Percentiles rank a stretch among this genome's conserved stretches.
phyloP scores from a whole-genome alignment of 345 rosid species.

The Acer saccharum region DNA sequence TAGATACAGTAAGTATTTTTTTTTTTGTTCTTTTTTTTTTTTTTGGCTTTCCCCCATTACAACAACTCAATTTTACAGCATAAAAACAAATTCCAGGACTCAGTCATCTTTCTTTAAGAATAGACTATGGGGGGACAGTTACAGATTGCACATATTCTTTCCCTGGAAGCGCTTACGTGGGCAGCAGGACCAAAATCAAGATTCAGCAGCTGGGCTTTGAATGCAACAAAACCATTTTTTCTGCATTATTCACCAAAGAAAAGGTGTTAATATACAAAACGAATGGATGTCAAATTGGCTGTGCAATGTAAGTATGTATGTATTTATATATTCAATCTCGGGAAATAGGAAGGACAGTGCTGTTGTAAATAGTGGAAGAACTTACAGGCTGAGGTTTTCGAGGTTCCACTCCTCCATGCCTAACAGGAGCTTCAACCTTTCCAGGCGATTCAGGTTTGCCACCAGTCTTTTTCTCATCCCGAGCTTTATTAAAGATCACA shows the following conservation, averaged over 20 bases:
- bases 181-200: slow-evolving; percentile 43
- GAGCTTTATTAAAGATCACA: slow-evolving; percentile 88
- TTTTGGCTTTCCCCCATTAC: slow-evolving; percentile 38
- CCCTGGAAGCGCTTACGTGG: slow-evolving; percentile 31
- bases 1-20: slow-evolving; percentile 41
- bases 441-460: slow-evolving; percentile 71
- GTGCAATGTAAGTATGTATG: not conserved
- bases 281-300: not conserved
- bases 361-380: slow-evolving; percentile 17
- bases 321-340: slow-evolving; percentile 1
- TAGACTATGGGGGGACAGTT: slow-evolving; percentile 43
- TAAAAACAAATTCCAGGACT: slow-evolving; percentile 35
- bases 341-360: not conserved
- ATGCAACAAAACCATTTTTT: slow-evolving; percentile 96
- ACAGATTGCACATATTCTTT: slow-evolving; percentile 36
- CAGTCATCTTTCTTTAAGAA: slow-evolving; percentile 36
- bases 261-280: not conserved
- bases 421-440: slow-evolving; percentile 51
- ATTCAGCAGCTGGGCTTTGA: slow-evolving; percentile 61
- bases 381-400: slow-evolving; percentile 82
- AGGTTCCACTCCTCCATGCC: slow-evolving; percentile 59
- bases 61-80: slow-evolving; percentile 49
- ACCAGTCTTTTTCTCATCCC: slow-evolving; percentile 93
- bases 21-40: slow-evolving; percentile 10
- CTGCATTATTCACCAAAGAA: slow-evolving; percentile 39